phyloP scores from a whole-genome alignment of 1,284 basidiomycete species.

The Rugosomyces carneus region DNA sequence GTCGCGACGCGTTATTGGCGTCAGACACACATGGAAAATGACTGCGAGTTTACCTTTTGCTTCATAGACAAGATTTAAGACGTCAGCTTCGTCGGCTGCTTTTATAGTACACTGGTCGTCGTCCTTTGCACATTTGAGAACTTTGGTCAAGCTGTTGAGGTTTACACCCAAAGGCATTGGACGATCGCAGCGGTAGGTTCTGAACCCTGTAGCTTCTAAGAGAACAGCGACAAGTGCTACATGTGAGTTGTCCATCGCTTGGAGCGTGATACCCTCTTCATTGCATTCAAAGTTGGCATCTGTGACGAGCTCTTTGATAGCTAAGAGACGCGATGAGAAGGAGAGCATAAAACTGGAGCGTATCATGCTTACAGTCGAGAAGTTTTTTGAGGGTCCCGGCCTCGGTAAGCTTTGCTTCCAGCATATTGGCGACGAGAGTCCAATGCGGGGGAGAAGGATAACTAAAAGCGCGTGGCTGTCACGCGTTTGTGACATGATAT shows the following conservation, averaged over 20 bases:
- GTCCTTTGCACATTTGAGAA: constrained; percentile 96
- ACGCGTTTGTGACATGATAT: constrained; percentile 13
- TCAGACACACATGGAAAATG: constrained; percentile 12
- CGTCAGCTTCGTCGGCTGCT: constrained; percentile 88
- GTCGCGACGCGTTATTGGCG: constrained; percentile 6
- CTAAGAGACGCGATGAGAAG: constrained; percentile 33
- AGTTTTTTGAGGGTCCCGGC: constrained; percentile 83
- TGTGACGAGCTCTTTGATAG: constrained; percentile 95
- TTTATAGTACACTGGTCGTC: constrained; percentile 92
- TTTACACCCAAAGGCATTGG: constrained; percentile 94
- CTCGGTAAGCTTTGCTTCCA: constrained; percentile 85
- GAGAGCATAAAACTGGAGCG: constrained; percentile 11
- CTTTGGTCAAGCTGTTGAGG: constrained; percentile 87
- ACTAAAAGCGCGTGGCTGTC: constrained; percentile 16
- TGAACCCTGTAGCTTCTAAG: constrained; percentile 75
- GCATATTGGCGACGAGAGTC: constrained; percentile 46
- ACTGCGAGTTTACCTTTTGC: constrained; percentile 65
- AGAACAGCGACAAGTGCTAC: constrained; percentile 91
- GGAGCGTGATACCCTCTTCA: constrained; percentile 90
- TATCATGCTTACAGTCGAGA: constrained; percentile 64
- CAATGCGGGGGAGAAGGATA: constrained; percentile 3
- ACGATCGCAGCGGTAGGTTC: constrained; percentile 90
- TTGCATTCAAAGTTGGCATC: constrained; percentile 99
- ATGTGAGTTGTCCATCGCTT: constrained; percentile 99
- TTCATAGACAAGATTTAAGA: constrained; percentile 88